Base-by-base conservation (phyloP, 805 yeast genomes). In the Candida pseudoglaebosa region DNA sequence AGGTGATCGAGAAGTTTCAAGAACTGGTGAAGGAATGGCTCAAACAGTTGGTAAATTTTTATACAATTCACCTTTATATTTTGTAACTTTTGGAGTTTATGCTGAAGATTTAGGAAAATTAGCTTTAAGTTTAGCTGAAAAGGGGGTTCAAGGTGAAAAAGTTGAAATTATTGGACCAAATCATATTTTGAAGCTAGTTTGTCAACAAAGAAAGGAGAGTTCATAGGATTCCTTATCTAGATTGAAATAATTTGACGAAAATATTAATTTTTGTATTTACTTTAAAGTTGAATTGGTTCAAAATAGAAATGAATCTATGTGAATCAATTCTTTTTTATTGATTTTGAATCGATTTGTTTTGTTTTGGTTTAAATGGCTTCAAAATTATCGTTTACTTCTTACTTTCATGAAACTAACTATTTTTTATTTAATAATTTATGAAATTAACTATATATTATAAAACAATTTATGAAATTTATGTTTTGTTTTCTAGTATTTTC, bases 101-200 rank as follows among this genome's bases (percentile, higher is more conserved):
- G 93, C 77, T 10, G 76, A 73, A 21, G 91, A 85, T 33, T 78
- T 86, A 28, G 90, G 80, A 4, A 58, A 64, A 33, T 80, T 74
- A 28, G 84, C 78, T 12, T 62, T 75, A 19, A 53, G 65, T 37
- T 50, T 69, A 34, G 72, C 42, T 20, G 37, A 40, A 14, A 32
- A 30, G 19, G 44, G 39, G 4, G 12, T 28, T 14, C 24, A 22
- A 33, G 26, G 28, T 21, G 28, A 33, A 13, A 20, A 29, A 22
- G 24, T 12, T 15, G 21, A 32, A 13, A 32, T 34, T 15, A 17
- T 21, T 14, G 29, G 18, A 10, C 33, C 30, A 13, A 28, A 18
- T 13, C 32, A 28, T 28, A 24, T 18, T 18, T 17, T 32, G 7
- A 24, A 14, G 4, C 5, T 24, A 24, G n/a, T n/a, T n/a, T n/a